phyloP scores from a whole-genome alignment of 2,329 filamentous ascomycete species.

The Didymella pinodella region DNA sequence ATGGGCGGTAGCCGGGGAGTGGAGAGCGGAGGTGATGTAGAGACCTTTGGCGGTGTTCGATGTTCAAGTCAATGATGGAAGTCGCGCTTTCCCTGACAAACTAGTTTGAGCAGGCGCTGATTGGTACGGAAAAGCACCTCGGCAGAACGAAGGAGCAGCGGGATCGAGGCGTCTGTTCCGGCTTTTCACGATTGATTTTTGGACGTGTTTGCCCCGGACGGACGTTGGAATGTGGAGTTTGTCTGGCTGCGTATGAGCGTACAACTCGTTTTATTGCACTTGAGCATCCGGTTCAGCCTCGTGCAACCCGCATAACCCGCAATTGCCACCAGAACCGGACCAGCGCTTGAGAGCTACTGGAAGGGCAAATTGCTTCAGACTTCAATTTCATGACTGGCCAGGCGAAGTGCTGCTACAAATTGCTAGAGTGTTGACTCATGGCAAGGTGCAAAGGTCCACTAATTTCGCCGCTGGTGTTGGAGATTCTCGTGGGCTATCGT shows the following conservation, averaged over 20 bases:
- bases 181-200: conserved; percentile 31
- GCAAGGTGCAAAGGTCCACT: background rate
- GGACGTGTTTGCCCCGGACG: conserved; percentile 17
- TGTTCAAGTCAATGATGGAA: conserved; percentile 34
- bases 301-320: background rate
- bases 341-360: background rate
- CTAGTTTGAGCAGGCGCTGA: conserved; percentile 28
- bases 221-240: conserved; percentile 9
- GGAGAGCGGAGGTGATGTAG: conserved; percentile 34
- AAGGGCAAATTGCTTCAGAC: background rate
- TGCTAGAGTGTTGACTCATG: conserved; percentile 15
- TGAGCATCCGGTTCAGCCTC: conserved; percentile 3
- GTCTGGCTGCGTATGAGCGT: background rate
- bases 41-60: conserved; percentile 36
- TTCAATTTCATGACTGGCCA: background rate
- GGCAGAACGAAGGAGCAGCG: conserved; percentile 24
- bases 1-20: conserved; percentile 42
- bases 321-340: conserved; percentile 8
- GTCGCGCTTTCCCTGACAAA: conserved; percentile 30
- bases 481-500: conserved; percentile 31
- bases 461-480: conserved; percentile 29
- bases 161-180: conserved; percentile 30
- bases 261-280: background rate
- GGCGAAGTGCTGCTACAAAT: conserved; percentile 9
- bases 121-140: conserved; percentile 37